Base-by-base conservation (phyloP, 176 grass and related monocot species). In the Zea luxurians region DNA sequence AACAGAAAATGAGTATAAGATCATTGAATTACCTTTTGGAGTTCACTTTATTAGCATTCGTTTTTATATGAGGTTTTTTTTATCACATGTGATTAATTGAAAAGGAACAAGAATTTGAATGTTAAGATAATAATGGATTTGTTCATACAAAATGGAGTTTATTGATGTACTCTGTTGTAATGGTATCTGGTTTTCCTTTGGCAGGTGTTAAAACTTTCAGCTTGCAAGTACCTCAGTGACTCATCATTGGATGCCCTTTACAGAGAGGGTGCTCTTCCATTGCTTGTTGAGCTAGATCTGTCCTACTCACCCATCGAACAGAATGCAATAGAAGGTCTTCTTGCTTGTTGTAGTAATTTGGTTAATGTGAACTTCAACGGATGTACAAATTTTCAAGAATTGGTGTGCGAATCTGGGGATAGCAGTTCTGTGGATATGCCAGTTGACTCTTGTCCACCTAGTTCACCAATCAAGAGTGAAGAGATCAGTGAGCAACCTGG, bases 231-330 rank as follows among this genome's bases (percentile, higher is more conserved):
- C 55, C 88, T 99, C 21, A 90, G 75, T 37, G 90, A 95, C 67
- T 78, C 89, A 38, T 95, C 96, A 48, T 82, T 99, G 61, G 88
- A 93, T 84, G 90, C 96, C 18, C 87, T 99, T 47, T 99, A 95
- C 74, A 89, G 74, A 85, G 72, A 93, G 13, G 52, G 75, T 50
- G 92, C 92, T 75, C 86, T 99, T 80, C 92, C 96, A 1, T 86
- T 87, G 43, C 90, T 99, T 50, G 70, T 90, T 48, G 96, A 99
- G 75, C 78, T 99, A 85, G 96, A 99, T 84, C 85, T 99, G 66
- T 99, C 96, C 64, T 99, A 99, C 89, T 91, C 92, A 57, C 93
- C 92, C 21, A 91, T 95, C 79, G 92, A 90, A 40, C 96, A 99
- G 57, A 87, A 76, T 81, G 86, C 81, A 4, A 95, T 99, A 59